Percentiles rank a stretch among this genome's conserved stretches.
Conservation (phyloP, 2,329 filamentous ascomycete genomes). For the Colletotrichum lentis region DNA sequence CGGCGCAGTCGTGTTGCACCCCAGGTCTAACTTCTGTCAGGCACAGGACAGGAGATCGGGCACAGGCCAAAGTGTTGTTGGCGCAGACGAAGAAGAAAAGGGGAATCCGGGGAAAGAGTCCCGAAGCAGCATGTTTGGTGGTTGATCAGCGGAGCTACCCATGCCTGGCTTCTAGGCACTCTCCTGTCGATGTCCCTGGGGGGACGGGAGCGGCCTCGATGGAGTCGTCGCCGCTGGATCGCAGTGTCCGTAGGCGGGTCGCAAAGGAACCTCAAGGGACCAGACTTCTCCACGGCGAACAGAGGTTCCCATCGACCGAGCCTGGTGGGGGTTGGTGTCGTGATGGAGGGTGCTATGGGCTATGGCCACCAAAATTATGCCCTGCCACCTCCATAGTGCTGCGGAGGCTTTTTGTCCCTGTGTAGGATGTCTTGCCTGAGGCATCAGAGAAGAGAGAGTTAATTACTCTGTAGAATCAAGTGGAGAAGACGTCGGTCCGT, state of each 20-base stretch:
- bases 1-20: too few species aligned
- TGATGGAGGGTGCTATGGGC: not conserved
- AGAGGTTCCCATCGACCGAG: not conserved
- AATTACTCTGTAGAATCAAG: too few species aligned
- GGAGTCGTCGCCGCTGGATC: too few species aligned
- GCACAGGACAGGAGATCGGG: not conserved
- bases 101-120: conserved; percentile 30
- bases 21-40: not conserved
- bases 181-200: conserved; percentile 15
- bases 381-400: too few species aligned
- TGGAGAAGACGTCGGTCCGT: not conserved
- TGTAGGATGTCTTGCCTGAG: not conserved
- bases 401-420: too few species aligned
- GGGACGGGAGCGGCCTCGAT: not conserved
- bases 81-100: not conserved
- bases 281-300: conserved; percentile 7
- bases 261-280: conserved; percentile 23
- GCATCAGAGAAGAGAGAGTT: not conserved
- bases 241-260: not conserved
- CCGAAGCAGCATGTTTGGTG: conserved; percentile 12
- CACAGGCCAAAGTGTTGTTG: not conserved
- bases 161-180: not conserved
- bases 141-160: conserved; percentile 33
- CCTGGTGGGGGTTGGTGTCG: not conserved
- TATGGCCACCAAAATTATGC: too few species aligned